Base-by-base conservation (phyloP, 495 filamentous ascomycete genomes). In the Geoglossum glabrum region DNA sequence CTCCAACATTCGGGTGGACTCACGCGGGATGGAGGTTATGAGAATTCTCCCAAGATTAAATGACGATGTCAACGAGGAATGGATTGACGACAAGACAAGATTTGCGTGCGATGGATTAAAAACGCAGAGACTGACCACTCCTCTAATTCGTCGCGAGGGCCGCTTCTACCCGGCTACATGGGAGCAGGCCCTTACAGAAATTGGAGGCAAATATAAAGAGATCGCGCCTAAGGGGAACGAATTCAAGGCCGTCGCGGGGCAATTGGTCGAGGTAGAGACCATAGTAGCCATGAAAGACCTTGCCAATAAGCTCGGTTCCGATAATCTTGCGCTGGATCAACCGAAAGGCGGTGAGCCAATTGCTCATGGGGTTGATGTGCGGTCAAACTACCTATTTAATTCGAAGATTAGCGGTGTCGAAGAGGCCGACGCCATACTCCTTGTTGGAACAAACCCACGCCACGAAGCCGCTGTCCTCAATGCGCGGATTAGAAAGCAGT, bases 61-160 rank as follows among this genome's bases (percentile, higher is more conserved):
- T 67, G 92, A 98, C 63, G 89, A 97, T 66, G 79, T 98, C 60
- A 98, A 98, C 69, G 92, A 98, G 71, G 92, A 97, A 71, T 98
- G 92, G 92, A 95, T 98, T 66, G 90, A 96, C 66, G 92, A 98
- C 74, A 98, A 98, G 74, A 84, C 87, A 25, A 79, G 92, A 31
- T 98, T 97, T 70, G 90, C 92, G 8, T 95, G 89, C 69, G 92
- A 98, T 71, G 92, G 90, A n/a, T 73, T 98, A 60, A 90, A 84
- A 76, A 95, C 89, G 33, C 92, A 98, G 69, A 76, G 92, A 58
- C 75, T 98, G 25, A 96, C 92, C 33, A 92, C 87, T 46, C 92
- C 92, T 4, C 72, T 98, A 43, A 85, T 95, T 61, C 85, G 93
- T 65, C 79, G 82, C 55, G 85, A 90, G 46, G 82, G 86, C 62